Conservation (phyloP, 2,329 filamentous ascomycete genomes). For the Chlorencoelia australis region DNA sequence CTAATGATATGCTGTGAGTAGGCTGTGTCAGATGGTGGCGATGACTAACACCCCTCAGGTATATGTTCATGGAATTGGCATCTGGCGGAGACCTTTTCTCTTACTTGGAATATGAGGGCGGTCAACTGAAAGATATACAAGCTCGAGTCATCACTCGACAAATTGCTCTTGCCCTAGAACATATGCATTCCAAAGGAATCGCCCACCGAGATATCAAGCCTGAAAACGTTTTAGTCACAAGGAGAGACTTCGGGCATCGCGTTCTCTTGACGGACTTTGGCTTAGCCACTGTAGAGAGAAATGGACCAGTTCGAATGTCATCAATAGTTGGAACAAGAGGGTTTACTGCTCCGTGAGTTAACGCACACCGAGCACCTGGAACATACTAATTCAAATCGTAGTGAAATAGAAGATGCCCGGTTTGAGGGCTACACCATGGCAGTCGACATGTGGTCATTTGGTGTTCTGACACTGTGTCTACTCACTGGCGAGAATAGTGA, state of each 20-base stretch:
- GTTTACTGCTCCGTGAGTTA: constrained; percentile 25
- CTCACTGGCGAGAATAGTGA: constrained; percentile 19
- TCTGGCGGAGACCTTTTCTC: constrained; percentile 31
- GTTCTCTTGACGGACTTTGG: constrained; percentile 27
- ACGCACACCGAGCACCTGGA: no score
- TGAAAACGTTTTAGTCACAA: constrained; percentile 26
- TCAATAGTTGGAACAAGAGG: constrained; percentile 24
- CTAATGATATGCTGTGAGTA: constrained; percentile 37
- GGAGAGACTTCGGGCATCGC: constrained; percentile 22
- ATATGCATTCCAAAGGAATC: constrained; percentile 22
- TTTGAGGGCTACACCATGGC: constrained; percentile 21
- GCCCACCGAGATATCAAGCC: constrained; percentile 26
- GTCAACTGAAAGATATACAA: constrained; percentile 18
- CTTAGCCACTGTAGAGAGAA: constrained; percentile 18
- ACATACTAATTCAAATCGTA: no score
- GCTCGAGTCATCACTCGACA: constrained; percentile 24
- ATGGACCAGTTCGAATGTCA: constrained; percentile 16
- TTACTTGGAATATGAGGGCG: constrained; percentile 19
- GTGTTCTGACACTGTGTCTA: constrained; percentile 20
- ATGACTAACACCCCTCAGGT: constrained; percentile 28
- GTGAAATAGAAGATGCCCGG: constrained; percentile 12
- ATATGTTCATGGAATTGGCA: constrained; percentile 48
- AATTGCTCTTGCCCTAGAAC: constrained; percentile 22
- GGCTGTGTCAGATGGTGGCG: background rate
- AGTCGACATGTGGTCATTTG: constrained; percentile 26